Base-by-base conservation (phyloP, 352 stramenopile genomes). In the Globisporangium okanoganense region DNA sequence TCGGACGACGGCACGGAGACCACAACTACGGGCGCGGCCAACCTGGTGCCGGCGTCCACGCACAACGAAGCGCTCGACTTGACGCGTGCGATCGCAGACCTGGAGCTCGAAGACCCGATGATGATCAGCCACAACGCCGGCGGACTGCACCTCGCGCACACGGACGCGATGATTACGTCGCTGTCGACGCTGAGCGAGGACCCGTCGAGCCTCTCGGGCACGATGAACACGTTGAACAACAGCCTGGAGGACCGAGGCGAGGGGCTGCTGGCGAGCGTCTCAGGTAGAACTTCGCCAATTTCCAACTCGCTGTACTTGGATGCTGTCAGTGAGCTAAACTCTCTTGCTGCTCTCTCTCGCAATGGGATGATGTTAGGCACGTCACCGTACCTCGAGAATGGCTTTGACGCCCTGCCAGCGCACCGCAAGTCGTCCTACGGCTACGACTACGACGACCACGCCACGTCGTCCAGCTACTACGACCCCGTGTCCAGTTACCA, bases 91-190 rank as follows among this genome's bases (percentile, higher is more conserved):
- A 95, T 95, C 29, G 92, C 86, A 2, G 82, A 94, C 58, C 58
- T 95, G 27, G 81, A 92, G 66, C 72, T 95, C 0, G 84, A 95
- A 66, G 85, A 95, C 44, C 87, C 87, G 0, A 92, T 94, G 82
- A 88, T 91, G 80, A 88, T 93, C 18, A 76, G 78, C 14, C 80
- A 84, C 56, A 48, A 70, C 25, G 48, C 69, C 55, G 55, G 71
- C 38, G 43, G 58, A 35, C 22, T 62, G 22, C 75, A 84, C 31
- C 65, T 78, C 56, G 69, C 69, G 49, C 69, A 75, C 18, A 72
- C 76, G 1, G 73, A 85, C 31, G 71, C 75, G 13, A 47, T 82
- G 14, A 57, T 87, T 0, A 74, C 78, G 67, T 78, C 78, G 18
- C 62, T 87, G 8, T 75, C 78, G 36, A 80, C 73, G 9, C 70